These are phyloP conservation scores for Annona cherimola DNA, from an alignment of 164 flowering plant genomes.

Conservation along the genomic window DNA sequence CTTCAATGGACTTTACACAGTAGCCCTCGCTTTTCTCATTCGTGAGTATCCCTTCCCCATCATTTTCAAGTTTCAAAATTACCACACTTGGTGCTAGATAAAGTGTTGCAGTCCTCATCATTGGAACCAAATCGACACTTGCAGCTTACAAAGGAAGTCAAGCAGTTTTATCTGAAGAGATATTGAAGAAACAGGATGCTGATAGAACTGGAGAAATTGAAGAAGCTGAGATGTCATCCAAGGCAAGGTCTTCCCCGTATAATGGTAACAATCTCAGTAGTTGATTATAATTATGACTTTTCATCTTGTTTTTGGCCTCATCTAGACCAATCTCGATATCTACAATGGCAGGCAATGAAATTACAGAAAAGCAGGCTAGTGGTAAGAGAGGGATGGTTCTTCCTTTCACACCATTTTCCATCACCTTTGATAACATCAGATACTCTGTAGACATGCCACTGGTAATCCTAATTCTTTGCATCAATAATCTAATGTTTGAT, in stretches of 20 bases:
- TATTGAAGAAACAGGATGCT: not conserved
- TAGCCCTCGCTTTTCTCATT: slow-evolving; percentile 28
- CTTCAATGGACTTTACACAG: slow-evolving; percentile 22
- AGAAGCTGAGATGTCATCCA: slow-evolving; percentile 13
- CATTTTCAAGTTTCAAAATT: not conserved
- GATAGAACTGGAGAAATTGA: slow-evolving; percentile 14
- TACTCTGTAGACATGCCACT: slow-evolving; percentile 53
- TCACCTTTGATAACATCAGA: slow-evolving; percentile 37
- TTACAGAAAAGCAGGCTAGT: too few species aligned
- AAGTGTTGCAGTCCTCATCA: not conserved
- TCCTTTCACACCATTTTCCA: slow-evolving; percentile 43
- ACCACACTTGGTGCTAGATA: not conserved
- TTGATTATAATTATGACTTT: not conserved
- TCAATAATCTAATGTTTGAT: not conserved
- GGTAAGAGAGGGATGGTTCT: slow-evolving; percentile 38
- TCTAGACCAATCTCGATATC: too few species aligned
- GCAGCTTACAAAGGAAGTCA: slow-evolving; percentile 1
- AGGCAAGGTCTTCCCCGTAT: slow-evolving; percentile 7
- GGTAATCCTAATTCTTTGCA: slow-evolving; percentile 16
- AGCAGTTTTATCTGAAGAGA: slow-evolving; percentile 7
- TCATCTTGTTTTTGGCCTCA: too few species aligned
- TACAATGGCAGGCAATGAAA: too few species aligned
- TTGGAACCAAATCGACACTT: not conserved
- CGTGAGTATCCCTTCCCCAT: slow-evolving; percentile 19
- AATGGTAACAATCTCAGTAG: slow-evolving; percentile 5